A percentile compares a stretch with the other conserved stretches of the same genome.
phyloP scores from a whole-genome alignment of 2,329 filamentous ascomycete genomes.

The Pseudogymnoascus sp. region DNA sequence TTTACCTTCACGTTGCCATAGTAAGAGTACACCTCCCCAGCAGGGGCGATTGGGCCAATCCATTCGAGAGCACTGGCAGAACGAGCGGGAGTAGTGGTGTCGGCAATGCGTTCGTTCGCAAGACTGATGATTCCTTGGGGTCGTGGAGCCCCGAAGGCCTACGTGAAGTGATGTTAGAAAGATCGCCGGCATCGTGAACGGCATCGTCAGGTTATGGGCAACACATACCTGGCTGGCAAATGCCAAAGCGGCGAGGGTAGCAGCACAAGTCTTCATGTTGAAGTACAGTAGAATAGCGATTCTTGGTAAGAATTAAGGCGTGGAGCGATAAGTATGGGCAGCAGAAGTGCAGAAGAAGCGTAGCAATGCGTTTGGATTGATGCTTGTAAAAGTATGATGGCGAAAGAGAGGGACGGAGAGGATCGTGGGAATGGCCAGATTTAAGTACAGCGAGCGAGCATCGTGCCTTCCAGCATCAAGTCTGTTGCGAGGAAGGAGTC shows the following conservation, averaged over 20 bases:
- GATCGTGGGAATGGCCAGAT: neutral
- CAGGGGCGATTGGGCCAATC: conserved; percentile 1
- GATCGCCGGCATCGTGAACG: neutral
- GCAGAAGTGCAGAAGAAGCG: neutral
- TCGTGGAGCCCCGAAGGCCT: neutral
- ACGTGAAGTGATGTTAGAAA: neutral
- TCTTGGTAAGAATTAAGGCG: neutral
- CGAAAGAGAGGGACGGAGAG: neutral
- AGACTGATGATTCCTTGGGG: neutral
- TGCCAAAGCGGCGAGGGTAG: neutral
- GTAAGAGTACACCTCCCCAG: neutral
- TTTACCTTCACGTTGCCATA: neutral
- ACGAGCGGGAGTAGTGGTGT: neutral
- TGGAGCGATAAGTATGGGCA: neutral
- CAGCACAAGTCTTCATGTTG: neutral
- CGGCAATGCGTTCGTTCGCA: neutral
- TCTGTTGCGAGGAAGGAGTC: neutral
- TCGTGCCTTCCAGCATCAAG: neutral
- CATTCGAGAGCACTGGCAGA: neutral
- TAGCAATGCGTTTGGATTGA: conserved; percentile 3
- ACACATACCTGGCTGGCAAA: neutral
- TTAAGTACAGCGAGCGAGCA: neutral
- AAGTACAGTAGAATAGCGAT: neutral
- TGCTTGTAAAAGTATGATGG: conserved; percentile 5
- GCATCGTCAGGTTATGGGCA: neutral